Evolutionary conservation across 163 green algal species (phyloP).

Genomic region (Volvox carteri): DNA sequence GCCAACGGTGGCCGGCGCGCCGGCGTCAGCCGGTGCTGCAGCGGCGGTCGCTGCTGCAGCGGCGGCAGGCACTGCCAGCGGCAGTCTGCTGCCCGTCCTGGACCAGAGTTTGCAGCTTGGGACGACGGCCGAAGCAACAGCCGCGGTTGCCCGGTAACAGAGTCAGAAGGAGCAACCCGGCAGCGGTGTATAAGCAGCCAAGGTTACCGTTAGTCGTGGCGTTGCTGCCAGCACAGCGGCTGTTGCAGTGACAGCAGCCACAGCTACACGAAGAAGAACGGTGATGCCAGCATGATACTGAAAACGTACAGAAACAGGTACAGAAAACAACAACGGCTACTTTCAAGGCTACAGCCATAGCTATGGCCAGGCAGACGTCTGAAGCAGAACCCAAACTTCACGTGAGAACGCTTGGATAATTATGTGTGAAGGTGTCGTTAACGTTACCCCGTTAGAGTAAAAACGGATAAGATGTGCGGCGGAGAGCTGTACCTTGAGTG

Average conservation of each 20-base stretch:
- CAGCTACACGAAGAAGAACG: too few relatives aligned
- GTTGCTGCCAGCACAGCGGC: not conserved
- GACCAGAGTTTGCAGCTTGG: not conserved
- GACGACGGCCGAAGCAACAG: not conserved
- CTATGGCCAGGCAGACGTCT: not conserved
- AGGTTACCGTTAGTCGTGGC: not conserved
- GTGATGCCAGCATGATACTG: too few relatives aligned
- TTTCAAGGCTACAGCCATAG: not conserved
- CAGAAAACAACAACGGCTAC: too few relatives aligned
- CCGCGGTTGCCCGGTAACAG: not conserved
- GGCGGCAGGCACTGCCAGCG: slow-evolving; percentile 6
- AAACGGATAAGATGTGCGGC: too few relatives aligned
- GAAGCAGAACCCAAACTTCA: not conserved
- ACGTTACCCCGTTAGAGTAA: too few relatives aligned
- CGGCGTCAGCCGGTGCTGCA: slow-evolving; percentile 3
- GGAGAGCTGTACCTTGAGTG: too few relatives aligned
- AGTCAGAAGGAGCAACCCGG: not conserved
- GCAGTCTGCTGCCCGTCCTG: slow-evolving; percentile 11
- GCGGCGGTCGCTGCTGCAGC: not conserved
- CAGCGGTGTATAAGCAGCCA: not conserved
- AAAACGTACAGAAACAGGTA: too few relatives aligned
- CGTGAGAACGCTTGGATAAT: not conserved
- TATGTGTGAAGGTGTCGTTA: not conserved
- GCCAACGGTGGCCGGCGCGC: slow-evolving; percentile 16
- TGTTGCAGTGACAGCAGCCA: too few relatives aligned